These are phyloP conservation scores for Mucor mucedo DNA, from an alignment of 371 early-diverging fungal genomes.

Conservation along the genomic window DNA sequence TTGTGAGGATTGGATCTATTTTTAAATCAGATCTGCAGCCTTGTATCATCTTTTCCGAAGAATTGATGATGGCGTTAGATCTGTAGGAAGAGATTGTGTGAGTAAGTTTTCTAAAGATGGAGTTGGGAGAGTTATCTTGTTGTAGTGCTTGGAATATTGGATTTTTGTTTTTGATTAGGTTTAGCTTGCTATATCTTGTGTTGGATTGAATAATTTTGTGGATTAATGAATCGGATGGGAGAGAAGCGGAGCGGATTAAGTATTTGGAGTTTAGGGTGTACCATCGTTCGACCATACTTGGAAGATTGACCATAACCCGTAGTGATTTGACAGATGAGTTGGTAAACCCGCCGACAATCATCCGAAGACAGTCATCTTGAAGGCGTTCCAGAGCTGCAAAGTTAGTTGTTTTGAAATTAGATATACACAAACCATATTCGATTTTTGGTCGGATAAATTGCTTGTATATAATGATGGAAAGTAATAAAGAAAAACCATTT, in stretches of 20 bases:
- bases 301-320: not conserved
- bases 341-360: not conserved
- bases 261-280: not conserved
- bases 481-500: not conserved
- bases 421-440: conserved; percentile 6
- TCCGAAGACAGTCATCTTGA: conserved; percentile 16
- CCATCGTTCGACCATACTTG: not conserved
- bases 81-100: conserved; percentile 1
- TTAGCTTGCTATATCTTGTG: too few relatives aligned
- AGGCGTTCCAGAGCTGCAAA: not conserved
- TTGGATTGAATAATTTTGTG: not conserved
- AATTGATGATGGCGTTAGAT: not conserved
- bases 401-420: not conserved
- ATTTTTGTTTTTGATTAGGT: not conserved
- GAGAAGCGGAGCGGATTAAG: not conserved
- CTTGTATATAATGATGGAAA: not conserved
- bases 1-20: conserved; percentile 3
- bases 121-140: not conserved
- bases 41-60: too few relatives aligned
- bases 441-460: conserved; percentile 8
- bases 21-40: too few relatives aligned
- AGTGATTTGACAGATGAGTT: conserved; percentile 10
- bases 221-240: not conserved
- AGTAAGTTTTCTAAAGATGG: not conserved
- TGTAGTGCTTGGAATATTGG: not conserved